Evolutionary conservation across 2,329 filamentous ascomycete species (phyloP), one percentile per base, ranked within the genome.

Genomic region (Elsinoe perseae): DNA sequence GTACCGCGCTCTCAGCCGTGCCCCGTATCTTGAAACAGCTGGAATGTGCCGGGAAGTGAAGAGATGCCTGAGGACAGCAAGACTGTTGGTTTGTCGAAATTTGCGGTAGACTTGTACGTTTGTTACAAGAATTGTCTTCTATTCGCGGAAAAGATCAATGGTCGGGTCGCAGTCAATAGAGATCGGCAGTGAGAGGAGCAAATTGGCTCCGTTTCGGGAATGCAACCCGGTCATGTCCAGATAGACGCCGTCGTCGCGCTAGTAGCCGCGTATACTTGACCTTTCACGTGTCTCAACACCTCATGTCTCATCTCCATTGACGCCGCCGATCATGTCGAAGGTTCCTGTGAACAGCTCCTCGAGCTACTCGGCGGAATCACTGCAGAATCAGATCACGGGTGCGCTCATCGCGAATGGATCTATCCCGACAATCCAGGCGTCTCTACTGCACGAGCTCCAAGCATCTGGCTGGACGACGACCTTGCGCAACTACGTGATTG

Each of bases 381-480:
- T 72, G 1, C 72, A 74, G 64, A 66, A 67, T 57, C 59, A 67
- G 38, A 70, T 77, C 65, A 74, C 73, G 58, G 64, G 68, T 42
- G 72, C 73, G 40, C 76, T 82, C 38, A 71, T 75, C 50, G 66
- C 70, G 18, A 66, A 74, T 59, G 70, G 72, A 63, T 75, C 77
- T 55, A 77, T 83, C 61, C 74, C 76, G 63, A 75, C 77, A 64
- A 79, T 85, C 42, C 79, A 83, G 64, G 63, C 70, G 34, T 73
- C 75, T 1, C 73, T 84, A 23, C 72, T 77, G 58, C 74, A 80
- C 63, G 75, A 76, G 20, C 74, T 84, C 9, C 76, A 80, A 63
- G 73, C 78, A 54, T 69, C 72, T n/a, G 80, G 80, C 62, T 85
- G 81, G 80, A 77, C 78, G 40, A 75, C 80, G 62, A 73, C 73